phyloP scores from a whole-genome alignment of 768 basidiomycete species.

The Leccinellum rugosiceps region DNA sequence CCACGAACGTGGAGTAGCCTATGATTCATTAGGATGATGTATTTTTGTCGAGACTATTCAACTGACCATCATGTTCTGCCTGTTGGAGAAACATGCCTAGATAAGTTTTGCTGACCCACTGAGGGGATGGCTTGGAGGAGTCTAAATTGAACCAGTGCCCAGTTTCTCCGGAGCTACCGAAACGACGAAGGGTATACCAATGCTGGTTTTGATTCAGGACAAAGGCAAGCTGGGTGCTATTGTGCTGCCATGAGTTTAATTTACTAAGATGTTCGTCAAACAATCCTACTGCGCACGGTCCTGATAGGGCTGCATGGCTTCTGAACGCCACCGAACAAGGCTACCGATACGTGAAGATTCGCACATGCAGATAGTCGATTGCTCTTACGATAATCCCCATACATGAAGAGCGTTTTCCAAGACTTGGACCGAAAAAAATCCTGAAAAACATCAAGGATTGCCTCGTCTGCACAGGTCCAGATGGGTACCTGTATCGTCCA shows the following conservation, averaged over 20 bases:
- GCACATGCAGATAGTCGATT: slow-evolving; percentile 1
- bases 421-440: slow-evolving; percentile 92
- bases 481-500: slow-evolving; percentile 82
- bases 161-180: slow-evolving; percentile 51
- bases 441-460: slow-evolving; percentile 34
- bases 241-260: slow-evolving; percentile 5
- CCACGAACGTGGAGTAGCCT: slow-evolving; percentile 84
- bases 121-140: slow-evolving; percentile 64
- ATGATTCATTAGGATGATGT: slow-evolving; percentile 10
- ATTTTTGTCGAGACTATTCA: background rate
- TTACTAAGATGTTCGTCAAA: background rate
- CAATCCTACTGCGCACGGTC: slow-evolving; percentile 68
- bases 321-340: slow-evolving; percentile 81
- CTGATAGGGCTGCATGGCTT: slow-evolving; percentile 76
- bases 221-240: slow-evolving; percentile 81
- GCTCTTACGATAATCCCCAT: slow-evolving; percentile 72
- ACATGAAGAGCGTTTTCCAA: slow-evolving; percentile 80
- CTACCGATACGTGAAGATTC: slow-evolving; percentile 27
- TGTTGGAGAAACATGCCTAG: slow-evolving; percentile 85
- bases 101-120: slow-evolving; percentile 83
- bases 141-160: slow-evolving; percentile 91
- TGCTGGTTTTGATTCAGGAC: slow-evolving; percentile 84
- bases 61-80: slow-evolving; percentile 77
- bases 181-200: slow-evolving; percentile 86
- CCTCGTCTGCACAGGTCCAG: background rate